A percentile compares a stretch with the other conserved stretches of the same genome.
phyloP scores from a whole-genome alignment of 352 stramenopile genomes.

The Phytophthora vignae region DNA sequence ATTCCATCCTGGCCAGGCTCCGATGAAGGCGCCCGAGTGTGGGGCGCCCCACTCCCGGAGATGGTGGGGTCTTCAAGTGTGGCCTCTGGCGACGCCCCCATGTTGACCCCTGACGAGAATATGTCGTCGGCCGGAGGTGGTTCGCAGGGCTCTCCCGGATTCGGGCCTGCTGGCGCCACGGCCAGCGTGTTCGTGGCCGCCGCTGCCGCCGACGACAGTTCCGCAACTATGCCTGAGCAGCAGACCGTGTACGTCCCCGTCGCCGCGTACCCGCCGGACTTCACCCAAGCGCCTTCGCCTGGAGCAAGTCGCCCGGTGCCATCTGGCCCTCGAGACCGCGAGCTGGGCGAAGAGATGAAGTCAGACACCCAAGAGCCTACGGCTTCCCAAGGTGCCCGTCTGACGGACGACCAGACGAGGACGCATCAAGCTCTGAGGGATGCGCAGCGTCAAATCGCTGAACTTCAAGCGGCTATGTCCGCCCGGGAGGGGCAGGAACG shows the following conservation, averaged over 20 bases:
- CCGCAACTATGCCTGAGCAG: not conserved
- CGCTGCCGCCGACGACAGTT: not conserved
- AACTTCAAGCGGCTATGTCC: not conserved
- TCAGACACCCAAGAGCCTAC: not conserved
- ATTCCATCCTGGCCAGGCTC: no score
- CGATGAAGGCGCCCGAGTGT: no score
- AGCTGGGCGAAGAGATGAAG: not conserved
- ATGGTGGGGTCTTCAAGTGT: no score
- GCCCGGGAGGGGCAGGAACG: conserved; percentile 5
- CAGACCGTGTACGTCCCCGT: not conserved
- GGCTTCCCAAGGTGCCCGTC: not conserved
- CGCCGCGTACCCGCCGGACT: not conserved
- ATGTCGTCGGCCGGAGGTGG: no score
- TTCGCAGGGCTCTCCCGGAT: not conserved
- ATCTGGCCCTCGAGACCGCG: not conserved
- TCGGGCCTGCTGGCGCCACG: not conserved
- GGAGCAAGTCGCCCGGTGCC: not conserved
- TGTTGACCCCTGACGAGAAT: no score
- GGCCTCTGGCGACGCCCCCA: no score
- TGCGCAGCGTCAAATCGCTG: not conserved
- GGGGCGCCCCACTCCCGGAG: no score
- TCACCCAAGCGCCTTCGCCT: not conserved
- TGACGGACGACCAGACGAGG: not conserved
- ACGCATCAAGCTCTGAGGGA: not conserved
- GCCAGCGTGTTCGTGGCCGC: not conserved